phyloP scores from a whole-genome alignment of 495 filamentous ascomycete species.

The Neurospora cerealis region DNA sequence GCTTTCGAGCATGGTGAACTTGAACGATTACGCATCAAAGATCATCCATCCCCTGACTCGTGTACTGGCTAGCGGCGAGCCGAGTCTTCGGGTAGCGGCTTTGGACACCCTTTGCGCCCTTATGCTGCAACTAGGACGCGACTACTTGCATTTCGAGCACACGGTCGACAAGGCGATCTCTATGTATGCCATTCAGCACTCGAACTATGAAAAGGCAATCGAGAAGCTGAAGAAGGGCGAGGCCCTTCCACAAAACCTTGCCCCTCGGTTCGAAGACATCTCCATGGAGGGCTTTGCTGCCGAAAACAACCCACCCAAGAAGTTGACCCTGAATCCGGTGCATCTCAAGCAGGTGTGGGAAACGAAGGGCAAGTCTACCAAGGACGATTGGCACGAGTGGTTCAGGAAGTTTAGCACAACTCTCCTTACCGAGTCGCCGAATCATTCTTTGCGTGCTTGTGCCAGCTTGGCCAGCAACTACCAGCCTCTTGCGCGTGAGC shows the following conservation, averaged over 20 bases:
- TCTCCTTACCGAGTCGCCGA: conserved; percentile 88
- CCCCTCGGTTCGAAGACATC: conserved; percentile 68
- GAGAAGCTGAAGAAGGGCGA: conserved; percentile 91
- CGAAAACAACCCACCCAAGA: conserved; percentile 75
- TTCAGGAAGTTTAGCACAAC: conserved; percentile 94
- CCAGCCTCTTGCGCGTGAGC: conserved; percentile 77
- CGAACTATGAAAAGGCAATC: conserved; percentile 83
- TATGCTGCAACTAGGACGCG: conserved; percentile 89
- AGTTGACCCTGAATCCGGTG: conserved; percentile 90
- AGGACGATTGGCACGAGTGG: conserved; percentile 99
- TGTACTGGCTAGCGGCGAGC: conserved; percentile 62
- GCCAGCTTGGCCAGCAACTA: conserved; percentile 85
- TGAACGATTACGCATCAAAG: conserved; percentile 90
- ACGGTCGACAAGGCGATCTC: conserved; percentile 74
- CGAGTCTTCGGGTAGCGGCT: conserved; percentile 69
- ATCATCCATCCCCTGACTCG: conserved; percentile 86
- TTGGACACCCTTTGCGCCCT: conserved; percentile 91
- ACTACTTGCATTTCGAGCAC: conserved; percentile 86
- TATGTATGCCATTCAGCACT: conserved; percentile 63
- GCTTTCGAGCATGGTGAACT: conserved; percentile 92
- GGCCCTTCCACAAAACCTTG: conserved; percentile 85
- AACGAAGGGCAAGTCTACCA: conserved; percentile 85
- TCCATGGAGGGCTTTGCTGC: conserved; percentile 66
- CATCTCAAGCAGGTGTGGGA: conserved; percentile 98
- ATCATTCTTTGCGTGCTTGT: conserved; percentile 86